Conservation (phyloP, 805 yeast genomes). For the Candida sonorensis region DNA sequence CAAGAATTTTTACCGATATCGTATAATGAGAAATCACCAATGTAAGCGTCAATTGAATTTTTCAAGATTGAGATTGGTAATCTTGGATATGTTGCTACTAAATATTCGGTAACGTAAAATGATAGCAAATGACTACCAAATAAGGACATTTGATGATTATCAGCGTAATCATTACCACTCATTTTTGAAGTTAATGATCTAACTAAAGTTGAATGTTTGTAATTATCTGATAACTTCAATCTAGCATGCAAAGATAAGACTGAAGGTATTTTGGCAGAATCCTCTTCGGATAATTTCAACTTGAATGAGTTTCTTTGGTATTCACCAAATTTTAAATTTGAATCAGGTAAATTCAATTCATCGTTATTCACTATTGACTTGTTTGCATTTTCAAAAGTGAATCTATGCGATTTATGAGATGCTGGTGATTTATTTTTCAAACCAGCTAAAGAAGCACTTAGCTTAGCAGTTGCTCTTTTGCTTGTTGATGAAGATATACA, state of each 20-base stretch:
- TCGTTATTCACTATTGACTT: slow-evolving; percentile 10
- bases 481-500: slow-evolving; percentile 11
- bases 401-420: slow-evolving; percentile 7
- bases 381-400: slow-evolving; percentile 24
- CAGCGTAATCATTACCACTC: slow-evolving; percentile 40
- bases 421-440: not conserved
- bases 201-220: slow-evolving; percentile 62
- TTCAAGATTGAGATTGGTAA: slow-evolving; percentile 75
- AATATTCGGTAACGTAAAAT: slow-evolving; percentile 67
- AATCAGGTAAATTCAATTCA: slow-evolving; percentile 13
- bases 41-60: slow-evolving; percentile 68
- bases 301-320: slow-evolving; percentile 23
- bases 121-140: slow-evolving; percentile 76
- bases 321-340: slow-evolving; percentile 25
- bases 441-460: not conserved
- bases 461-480: not conserved
- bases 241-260: slow-evolving; percentile 75
- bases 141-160: slow-evolving; percentile 73
- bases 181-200: slow-evolving; percentile 63
- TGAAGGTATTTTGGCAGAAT: slow-evolving; percentile 58
- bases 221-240: slow-evolving; percentile 52
- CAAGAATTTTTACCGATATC: slow-evolving; percentile 61
- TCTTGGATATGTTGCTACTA: slow-evolving; percentile 78
- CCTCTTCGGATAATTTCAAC: slow-evolving; percentile 37
- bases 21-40: slow-evolving; percentile 59